Conservation (phyloP, 2,329 filamentous ascomycete genomes). For the Teratosphaeria gauchensis region DNA sequence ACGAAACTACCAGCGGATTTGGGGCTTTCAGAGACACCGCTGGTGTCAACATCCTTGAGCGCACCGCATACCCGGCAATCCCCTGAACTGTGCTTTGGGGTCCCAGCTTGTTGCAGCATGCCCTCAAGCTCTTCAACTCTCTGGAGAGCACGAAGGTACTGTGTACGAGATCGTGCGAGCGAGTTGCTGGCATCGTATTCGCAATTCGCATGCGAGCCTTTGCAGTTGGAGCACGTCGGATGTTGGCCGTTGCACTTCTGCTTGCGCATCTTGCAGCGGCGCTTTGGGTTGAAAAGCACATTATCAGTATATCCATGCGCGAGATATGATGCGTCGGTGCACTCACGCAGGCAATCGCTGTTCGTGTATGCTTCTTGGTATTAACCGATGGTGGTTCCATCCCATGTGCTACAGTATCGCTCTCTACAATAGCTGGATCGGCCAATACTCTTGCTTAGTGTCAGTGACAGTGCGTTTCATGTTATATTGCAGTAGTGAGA, state of each 20-base stretch:
- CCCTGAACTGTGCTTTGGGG: background rate
- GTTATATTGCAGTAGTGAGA: background rate
- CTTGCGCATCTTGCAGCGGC: background rate
- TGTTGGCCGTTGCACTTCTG: background rate
- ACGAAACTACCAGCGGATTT: background rate
- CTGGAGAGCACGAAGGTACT: background rate
- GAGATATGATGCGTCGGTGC: background rate
- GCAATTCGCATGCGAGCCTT: background rate
- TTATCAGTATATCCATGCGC: background rate
- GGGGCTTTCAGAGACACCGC: background rate
- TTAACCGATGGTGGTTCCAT: background rate
- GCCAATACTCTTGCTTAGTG: background rate
- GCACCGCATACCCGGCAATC: background rate
- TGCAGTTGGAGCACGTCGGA: background rate
- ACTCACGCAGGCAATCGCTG: background rate
- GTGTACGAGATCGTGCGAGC: background rate
- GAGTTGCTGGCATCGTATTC: background rate
- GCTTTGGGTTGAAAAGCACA: background rate
- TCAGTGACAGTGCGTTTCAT: background rate
- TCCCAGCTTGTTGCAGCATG: background rate
- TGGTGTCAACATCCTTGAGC: background rate
- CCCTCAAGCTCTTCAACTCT: background rate
- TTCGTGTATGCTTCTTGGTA: background rate
- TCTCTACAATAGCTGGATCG: background rate
- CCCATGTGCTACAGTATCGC: background rate